Evolutionary conservation across 441 rosid genomes (phyloP), one percentile per base, ranked within the genome.

Genomic region (Arabidopsis lyrata): DNA sequence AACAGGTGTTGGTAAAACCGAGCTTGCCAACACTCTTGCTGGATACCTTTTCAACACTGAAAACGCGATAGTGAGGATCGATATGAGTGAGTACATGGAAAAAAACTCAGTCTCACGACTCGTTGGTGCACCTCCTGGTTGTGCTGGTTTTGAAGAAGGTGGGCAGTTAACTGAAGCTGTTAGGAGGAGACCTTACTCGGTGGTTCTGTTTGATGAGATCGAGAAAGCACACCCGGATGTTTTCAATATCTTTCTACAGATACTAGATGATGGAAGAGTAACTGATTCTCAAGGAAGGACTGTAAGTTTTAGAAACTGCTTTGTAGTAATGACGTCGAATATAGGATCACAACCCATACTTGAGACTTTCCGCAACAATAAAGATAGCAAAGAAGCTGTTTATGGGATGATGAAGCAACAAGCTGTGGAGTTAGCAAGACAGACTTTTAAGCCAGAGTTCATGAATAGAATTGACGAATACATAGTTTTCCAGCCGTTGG

Each of bases 391-490:
- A 86, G 95, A 92, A 44, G 88, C 66, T 9, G 81, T 87, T 22
- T 89, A 92, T 65, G 95, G 86, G 44, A 67, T 83, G 66, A 90
- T 90, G 92, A 89, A 89, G 73, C 65, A 80, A 58, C 95, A 90
- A 74, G 98, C 88, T 12, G 86, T 90, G 57, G 95, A 92, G 66
- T 66, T 87, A 74, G 98, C 97, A 4, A 87, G 93, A 73, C 86
- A 92, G 68, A 89, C 93, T 59, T 92, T 92, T 76, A 83, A 90
- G 8, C 95, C 95, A 1, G 93, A 93, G 67, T 93, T 93, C 81
- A 83, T 93, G 93, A 93, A 93, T 67, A 80, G 93, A 31, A 86
- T 90, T 24, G 97, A 92, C 24, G 98, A 92, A 73, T 90, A 90
- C 77, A 90, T 90, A 13, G 98, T 92, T 16, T 92, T 92, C 84